Evolutionary conservation across 2,329 filamentous ascomycete species (phyloP), one percentile per base, ranked within the genome.

Genomic region (Leptographium lundbergii): DNA sequence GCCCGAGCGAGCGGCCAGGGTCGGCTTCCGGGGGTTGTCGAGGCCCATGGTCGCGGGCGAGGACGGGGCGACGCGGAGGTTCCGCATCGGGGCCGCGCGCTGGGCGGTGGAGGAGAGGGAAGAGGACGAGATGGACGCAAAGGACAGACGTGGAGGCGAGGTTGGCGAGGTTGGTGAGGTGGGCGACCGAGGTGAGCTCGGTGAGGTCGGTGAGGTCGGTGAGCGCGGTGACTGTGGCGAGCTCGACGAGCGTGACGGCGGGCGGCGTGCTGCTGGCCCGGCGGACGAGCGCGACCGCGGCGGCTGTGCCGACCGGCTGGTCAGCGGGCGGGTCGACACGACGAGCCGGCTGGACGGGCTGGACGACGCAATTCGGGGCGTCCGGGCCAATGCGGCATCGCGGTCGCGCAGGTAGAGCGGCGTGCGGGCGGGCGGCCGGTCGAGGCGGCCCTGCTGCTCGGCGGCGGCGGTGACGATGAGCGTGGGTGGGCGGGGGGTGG

Each of bases 1-100:
- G 67, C 74, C 64, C 66, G 73, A 66, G 61, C 77, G 74, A 66
- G 74, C 64, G 66, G 71, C 69, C 74, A 85, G 85, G 67, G 87
- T 78, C 48, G 85, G 81, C 68, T 78, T 77, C 65, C 77, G 78
- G 63, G 74, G 77, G 67, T 65, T 65, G 47, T 74, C 71, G 63
- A 67, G 66, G 59, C 70, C 69, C 73, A 74, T 74, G 61, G 64
- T 70, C 36, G 36, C 17, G 52, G 51, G 17, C 65, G 62, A 47
- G 5, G 64, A 59, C 17, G 63, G 59, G 24, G 64, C 51, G 36
- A 61, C 51, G 25, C 56, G 59, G 4, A 62, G 53, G 29, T 59
- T 61, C 10, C 60, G 59, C 60, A 61, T 61, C 17, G 51, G 54
- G 5, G 61, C 19, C 11, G 62, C 6, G 2, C 36, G 32, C 14